Conservation (phyloP, 768 basidiomycete species). For the Hysterangium stoloniferum region DNA sequence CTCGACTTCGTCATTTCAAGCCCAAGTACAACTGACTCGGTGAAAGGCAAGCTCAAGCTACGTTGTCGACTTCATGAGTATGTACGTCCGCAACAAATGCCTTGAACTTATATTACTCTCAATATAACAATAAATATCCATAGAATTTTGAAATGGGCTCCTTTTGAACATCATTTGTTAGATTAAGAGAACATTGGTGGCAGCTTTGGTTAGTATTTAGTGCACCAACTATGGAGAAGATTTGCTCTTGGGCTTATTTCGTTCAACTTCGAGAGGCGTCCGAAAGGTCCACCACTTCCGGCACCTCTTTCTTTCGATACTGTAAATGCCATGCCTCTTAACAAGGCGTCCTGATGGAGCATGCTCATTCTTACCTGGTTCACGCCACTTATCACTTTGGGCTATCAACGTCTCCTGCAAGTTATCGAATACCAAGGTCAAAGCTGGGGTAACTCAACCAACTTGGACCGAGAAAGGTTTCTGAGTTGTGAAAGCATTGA, state of each 20-base stretch:
- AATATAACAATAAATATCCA: too few species aligned
- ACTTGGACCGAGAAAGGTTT: constrained; percentile 26
- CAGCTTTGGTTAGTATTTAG: not conserved
- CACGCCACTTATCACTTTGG: constrained; percentile 39
- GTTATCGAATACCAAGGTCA: constrained; percentile 50
- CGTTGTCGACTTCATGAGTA: too few species aligned
- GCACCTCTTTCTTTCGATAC: constrained; percentile 49
- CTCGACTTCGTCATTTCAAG: too few species aligned
- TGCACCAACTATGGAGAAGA: too few species aligned
- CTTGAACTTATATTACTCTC: too few species aligned
- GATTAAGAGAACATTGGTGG: not conserved
- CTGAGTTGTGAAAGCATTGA: constrained; percentile 31
- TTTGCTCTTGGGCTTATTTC: too few species aligned
- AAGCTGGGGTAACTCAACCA: constrained; percentile 37
- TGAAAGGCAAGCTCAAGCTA: too few species aligned
- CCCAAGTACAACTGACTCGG: too few species aligned
- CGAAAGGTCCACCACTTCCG: constrained; percentile 49
- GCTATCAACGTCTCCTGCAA: constrained; percentile 67
- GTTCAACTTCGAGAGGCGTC: constrained; percentile 36
- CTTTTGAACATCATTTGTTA: too few species aligned
- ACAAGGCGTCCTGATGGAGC: constrained; percentile 48
- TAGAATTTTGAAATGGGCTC: too few species aligned
- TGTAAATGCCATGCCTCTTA: constrained; percentile 53
- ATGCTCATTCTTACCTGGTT: constrained; percentile 62
- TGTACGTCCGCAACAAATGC: too few species aligned